Conservation (phyloP, 495 filamentous ascomycete species). For the Usnea hakonensis region DNA sequence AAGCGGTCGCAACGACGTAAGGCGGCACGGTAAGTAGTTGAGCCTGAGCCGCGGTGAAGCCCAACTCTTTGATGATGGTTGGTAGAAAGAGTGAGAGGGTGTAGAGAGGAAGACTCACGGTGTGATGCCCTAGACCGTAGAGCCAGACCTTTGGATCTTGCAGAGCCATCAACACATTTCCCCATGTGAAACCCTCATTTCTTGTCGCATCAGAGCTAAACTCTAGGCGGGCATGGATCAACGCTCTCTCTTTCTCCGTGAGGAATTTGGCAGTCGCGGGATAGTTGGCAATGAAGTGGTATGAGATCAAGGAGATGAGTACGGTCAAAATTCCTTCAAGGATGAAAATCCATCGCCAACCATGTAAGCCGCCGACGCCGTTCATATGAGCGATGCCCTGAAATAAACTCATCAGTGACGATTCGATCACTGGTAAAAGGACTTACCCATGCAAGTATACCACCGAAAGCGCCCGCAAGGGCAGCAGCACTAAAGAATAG, state of each 20-base stretch:
- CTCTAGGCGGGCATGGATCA: constrained; percentile 51
- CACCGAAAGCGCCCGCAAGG: constrained; percentile 73
- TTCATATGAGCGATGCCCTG: constrained; percentile 53
- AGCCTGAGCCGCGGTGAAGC: constrained; percentile 59
- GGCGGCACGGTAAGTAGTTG: constrained; percentile 68
- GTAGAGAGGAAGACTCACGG: constrained; percentile 69
- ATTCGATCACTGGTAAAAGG: not conserved
- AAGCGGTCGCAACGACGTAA: constrained; percentile 54
- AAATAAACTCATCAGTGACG: not conserved
- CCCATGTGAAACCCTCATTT: constrained; percentile 60
- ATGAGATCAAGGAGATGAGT: constrained; percentile 51
- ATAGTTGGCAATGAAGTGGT: constrained; percentile 67
- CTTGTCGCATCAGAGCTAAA: constrained; percentile 54
- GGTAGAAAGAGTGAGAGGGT: constrained; percentile 71
- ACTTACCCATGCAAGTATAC: constrained; percentile 56
- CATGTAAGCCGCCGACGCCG: constrained; percentile 54
- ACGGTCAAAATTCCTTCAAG: constrained; percentile 66
- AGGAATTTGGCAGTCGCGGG: constrained; percentile 63
- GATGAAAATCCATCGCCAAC: constrained; percentile 84
- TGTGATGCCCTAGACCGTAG: constrained; percentile 63
- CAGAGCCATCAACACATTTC: constrained; percentile 53
- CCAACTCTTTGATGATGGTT: constrained; percentile 62
- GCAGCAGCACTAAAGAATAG: constrained; percentile 70
- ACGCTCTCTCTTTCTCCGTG: constrained; percentile 51
- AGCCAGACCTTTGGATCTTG: constrained; percentile 68